phyloP scores from a whole-genome alignment of 306 rosid species.

The Trifolium repens region DNA sequence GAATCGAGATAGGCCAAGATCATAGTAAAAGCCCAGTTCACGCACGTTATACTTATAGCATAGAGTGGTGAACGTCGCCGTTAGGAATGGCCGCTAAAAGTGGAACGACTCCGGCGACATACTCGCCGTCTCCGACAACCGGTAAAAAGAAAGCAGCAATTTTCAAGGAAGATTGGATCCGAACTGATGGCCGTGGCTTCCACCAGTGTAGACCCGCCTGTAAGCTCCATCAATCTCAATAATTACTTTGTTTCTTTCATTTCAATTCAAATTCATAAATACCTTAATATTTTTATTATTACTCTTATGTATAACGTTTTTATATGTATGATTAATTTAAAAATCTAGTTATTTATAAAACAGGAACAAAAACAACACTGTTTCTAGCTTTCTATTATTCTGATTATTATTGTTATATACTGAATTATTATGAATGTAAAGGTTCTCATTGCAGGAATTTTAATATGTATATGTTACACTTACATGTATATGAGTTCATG shows the following conservation, averaged over 20 bases:
- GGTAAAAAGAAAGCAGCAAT: slow-evolving; percentile 49
- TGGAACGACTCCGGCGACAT: slow-evolving; percentile 64
- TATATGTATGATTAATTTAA: not conserved
- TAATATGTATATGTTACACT: not conserved
- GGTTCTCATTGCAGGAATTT: slow-evolving; percentile 10
- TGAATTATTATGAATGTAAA: not conserved
- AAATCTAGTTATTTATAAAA: not conserved
- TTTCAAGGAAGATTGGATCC: slow-evolving; percentile 67
- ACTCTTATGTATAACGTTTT: not conserved
- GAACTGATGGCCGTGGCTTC: slow-evolving; percentile 84
- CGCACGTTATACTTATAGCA: no score
- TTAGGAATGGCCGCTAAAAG: slow-evolving; percentile 69
- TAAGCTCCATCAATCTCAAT: slow-evolving; percentile 36
- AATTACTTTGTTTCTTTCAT: not conserved
- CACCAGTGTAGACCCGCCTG: slow-evolving; percentile 96
- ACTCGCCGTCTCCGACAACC: slow-evolving; percentile 69
- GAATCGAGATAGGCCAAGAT: no score
- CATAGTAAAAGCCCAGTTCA: not conserved
- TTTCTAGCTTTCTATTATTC: not conserved
- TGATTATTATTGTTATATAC: not conserved
- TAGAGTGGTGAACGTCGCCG: slow-evolving; percentile 4
- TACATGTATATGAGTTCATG: not conserved
- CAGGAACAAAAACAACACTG: not conserved
- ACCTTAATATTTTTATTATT: not conserved
- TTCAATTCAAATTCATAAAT: not conserved